These are phyloP conservation scores for Galerina marginata DNA, from an alignment of 768 basidiomycete genomes.

Conservation along the genomic window DNA sequence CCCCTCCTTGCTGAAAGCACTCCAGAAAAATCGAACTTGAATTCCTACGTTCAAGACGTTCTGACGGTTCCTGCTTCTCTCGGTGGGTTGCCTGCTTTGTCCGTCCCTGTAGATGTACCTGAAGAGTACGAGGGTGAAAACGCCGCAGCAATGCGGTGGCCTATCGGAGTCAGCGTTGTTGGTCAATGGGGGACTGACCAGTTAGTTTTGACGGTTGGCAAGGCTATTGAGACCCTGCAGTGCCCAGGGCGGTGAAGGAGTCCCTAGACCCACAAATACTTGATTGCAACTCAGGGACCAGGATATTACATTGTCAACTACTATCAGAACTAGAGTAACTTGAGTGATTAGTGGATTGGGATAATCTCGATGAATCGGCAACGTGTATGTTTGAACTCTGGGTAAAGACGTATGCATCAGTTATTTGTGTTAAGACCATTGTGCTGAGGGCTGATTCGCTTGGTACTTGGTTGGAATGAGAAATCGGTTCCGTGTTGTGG, in stretches of 20 bases:
- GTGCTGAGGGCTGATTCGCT: neutral
- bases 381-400: too few relatives aligned
- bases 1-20: constrained; percentile 51
- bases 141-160: constrained; percentile 67
- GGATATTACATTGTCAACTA: neutral
- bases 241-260: neutral
- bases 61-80: constrained; percentile 92
- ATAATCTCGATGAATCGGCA: too few relatives aligned
- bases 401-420: neutral
- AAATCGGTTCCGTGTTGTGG: neutral
- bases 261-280: neutral
- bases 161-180: constrained; percentile 81
- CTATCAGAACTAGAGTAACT: too few relatives aligned
- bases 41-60: constrained; percentile 87
- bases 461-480: neutral
- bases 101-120: constrained; percentile 57
- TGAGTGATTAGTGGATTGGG: too few relatives aligned
- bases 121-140: neutral
- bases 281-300: neutral
- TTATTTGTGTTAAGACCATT: constrained; percentile 7
- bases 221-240: constrained; percentile 24
- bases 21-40: constrained; percentile 33
- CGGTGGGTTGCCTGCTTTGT: constrained; percentile 85
- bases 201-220: constrained; percentile 59
- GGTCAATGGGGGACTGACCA: constrained; percentile 88